A percentile compares a stretch with the other conserved stretches of the same genome.
Conservation (phyloP, 78 protist genomes). For the Protostelium mycophagum region DNA sequence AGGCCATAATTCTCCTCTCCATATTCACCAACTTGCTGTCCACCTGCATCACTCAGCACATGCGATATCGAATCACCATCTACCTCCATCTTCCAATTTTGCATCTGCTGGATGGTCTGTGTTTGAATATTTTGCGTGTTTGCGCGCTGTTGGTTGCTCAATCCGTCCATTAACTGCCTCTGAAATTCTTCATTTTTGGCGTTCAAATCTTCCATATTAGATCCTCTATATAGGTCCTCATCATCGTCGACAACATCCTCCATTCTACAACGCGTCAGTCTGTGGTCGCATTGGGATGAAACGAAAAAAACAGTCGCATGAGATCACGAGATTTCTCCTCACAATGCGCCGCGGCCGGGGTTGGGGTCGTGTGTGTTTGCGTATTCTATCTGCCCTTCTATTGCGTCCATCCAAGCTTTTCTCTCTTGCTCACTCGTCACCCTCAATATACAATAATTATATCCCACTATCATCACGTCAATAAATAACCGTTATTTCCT, state of each 20-base stretch:
- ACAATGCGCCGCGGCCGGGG: neutral
- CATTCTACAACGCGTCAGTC: too few species aligned
- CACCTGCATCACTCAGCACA: neutral
- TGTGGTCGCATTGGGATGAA: neutral
- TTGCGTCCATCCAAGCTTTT: neutral
- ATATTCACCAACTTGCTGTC: neutral
- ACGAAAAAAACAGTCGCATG: too few species aligned
- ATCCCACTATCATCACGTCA: neutral
- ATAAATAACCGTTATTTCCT: too few species aligned
- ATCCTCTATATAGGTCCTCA: neutral
- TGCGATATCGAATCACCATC: neutral
- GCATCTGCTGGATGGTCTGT: slow-evolving; percentile 1
- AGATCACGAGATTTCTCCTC: neutral
- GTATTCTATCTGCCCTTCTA: neutral
- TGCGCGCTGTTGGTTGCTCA: neutral
- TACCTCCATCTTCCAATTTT: neutral
- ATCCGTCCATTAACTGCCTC: neutral
- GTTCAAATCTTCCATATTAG: neutral
- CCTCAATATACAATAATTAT: neutral
- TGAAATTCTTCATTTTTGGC: neutral
- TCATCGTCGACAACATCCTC: neutral
- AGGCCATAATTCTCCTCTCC: neutral
- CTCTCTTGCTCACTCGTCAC: neutral
- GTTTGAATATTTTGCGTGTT: neutral
- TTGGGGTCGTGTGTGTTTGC: neutral